Conservation (phyloP, 2,329 filamentous ascomycete species). For the Fusarium albidum region DNA sequence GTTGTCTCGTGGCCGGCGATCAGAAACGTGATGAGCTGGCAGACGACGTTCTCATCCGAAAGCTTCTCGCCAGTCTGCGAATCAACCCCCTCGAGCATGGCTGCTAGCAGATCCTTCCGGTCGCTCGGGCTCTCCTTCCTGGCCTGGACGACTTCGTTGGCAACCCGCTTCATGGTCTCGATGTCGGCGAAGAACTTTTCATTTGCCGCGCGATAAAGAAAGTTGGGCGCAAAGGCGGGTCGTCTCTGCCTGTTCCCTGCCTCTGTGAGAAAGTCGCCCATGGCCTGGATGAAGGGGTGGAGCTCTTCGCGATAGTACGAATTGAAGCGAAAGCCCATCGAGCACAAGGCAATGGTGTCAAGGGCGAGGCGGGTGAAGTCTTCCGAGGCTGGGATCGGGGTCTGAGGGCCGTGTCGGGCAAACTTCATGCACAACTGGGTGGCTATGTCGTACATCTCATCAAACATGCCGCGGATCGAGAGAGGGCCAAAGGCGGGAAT, state of each 20-base stretch:
- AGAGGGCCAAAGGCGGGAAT: constrained; percentile 76
- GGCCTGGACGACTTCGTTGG: constrained; percentile 67
- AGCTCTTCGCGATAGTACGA: constrained; percentile 73
- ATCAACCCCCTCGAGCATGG: constrained; percentile 74
- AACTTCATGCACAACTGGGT: constrained; percentile 73
- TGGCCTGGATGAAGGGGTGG: constrained; percentile 75
- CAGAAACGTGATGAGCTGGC: constrained; percentile 78
- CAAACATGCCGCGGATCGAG: constrained; percentile 73
- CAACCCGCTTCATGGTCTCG: constrained; percentile 60
- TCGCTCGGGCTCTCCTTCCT: constrained; percentile 63
- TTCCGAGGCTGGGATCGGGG: constrained; percentile 66
- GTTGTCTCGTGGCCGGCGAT: constrained; percentile 79
- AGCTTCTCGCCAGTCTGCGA: constrained; percentile 72
- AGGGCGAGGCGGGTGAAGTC: constrained; percentile 78
- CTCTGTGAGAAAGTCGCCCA: constrained; percentile 70
- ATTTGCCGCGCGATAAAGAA: constrained; percentile 58
- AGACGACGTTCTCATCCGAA: constrained; percentile 67
- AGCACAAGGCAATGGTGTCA: constrained; percentile 75
- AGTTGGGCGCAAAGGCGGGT: constrained; percentile 54
- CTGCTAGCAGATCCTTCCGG: constrained; percentile 72
- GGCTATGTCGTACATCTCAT: constrained; percentile 74
- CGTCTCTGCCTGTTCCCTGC: constrained; percentile 58
- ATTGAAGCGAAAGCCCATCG: constrained; percentile 79
- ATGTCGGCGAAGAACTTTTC: constrained; percentile 64
- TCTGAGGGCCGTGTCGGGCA: constrained; percentile 67